Evolutionary conservation across 1,139 yeast species (phyloP).

Genomic region (Pichia sp.): DNA sequence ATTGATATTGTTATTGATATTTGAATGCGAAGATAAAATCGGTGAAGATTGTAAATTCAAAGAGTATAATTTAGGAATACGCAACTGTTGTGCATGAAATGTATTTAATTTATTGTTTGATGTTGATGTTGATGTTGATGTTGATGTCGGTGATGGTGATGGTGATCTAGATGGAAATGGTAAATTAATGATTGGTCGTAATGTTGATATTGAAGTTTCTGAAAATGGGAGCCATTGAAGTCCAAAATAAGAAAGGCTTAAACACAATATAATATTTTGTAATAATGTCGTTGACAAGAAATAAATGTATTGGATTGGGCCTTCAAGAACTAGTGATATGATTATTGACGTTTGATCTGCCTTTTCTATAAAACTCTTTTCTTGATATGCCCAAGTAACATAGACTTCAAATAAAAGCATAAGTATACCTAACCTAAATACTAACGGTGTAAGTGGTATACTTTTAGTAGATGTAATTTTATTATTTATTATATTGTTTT

Average conservation of each 20-base stretch:
- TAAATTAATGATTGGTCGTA: background rate
- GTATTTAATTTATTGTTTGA: too few species aligned
- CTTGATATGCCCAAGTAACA: slow-evolving; percentile 87
- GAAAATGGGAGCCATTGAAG: slow-evolving; percentile 9
- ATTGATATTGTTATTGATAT: background rate
- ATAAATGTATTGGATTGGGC: slow-evolving; percentile 55
- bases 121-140: too few species aligned
- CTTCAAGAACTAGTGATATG: slow-evolving; percentile 28
- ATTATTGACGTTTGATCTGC: slow-evolving; percentile 23
- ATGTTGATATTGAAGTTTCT: background rate
- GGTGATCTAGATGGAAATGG: background rate
- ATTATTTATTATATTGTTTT: background rate
- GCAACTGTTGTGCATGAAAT: background rate
- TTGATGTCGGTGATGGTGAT: background rate
- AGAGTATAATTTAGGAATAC: background rate
- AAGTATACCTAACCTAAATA: slow-evolving; percentile 48
- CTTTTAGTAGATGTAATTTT: background rate
- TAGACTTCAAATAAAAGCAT: slow-evolving; percentile 84
- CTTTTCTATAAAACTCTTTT: slow-evolving; percentile 39
- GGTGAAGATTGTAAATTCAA: too few species aligned
- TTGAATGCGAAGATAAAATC: background rate
- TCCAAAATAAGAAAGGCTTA: slow-evolving; percentile 35
- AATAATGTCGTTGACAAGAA: slow-evolving; percentile 58
- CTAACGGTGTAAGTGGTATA: slow-evolving; percentile 12
- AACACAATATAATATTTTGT: slow-evolving; percentile 53